Evolutionary conservation across 495 filamentous ascomycete genomes (phyloP).

Genomic region (Tirmania nivea): DNA sequence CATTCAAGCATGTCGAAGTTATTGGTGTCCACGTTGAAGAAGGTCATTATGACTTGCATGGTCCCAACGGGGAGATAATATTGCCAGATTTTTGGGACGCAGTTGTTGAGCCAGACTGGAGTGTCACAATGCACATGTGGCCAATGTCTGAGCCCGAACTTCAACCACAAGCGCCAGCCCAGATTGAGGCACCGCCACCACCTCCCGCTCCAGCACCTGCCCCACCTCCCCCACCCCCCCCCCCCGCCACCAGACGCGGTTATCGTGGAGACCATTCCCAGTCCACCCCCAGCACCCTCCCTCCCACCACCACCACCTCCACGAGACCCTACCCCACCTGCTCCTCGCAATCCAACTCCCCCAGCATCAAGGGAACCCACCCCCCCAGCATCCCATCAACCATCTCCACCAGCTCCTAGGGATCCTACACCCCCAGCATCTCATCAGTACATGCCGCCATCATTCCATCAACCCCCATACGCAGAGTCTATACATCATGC

Average conservation of each 20-base stretch:
- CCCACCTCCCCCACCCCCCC: conserved; percentile 6
- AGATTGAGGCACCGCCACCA: conserved; percentile 4
- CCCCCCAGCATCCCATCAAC: conserved; percentile 2
- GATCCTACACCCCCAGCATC: not conserved
- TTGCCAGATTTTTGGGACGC: conserved; percentile 32
- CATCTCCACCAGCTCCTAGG: conserved; percentile 2
- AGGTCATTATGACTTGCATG: conserved; percentile 30
- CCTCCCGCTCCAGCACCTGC: conserved; percentile 7
- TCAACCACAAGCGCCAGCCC: conserved; percentile 2
- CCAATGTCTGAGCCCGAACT: conserved; percentile 36
- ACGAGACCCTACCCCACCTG: not conserved
- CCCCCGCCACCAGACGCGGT: conserved; percentile 1
- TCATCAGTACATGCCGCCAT: not conserved
- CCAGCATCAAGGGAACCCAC: conserved; percentile 3
- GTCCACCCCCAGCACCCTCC: conserved; percentile 5
- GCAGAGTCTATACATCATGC: not conserved
- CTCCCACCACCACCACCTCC: conserved; percentile 9
- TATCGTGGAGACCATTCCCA: conserved; percentile 3
- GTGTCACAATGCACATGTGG: conserved; percentile 94
- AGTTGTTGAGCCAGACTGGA: conserved; percentile 38
- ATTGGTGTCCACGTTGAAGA: conserved; percentile 27
- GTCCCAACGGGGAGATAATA: conserved; percentile 27
- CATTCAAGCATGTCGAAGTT: conserved; percentile 27
- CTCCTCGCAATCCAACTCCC: conserved; percentile 1
- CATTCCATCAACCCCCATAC: not conserved